These are phyloP conservation scores for Trametes gibbosa DNA, from an alignment of 768 basidiomycete species.

Conservation along the genomic window DNA sequence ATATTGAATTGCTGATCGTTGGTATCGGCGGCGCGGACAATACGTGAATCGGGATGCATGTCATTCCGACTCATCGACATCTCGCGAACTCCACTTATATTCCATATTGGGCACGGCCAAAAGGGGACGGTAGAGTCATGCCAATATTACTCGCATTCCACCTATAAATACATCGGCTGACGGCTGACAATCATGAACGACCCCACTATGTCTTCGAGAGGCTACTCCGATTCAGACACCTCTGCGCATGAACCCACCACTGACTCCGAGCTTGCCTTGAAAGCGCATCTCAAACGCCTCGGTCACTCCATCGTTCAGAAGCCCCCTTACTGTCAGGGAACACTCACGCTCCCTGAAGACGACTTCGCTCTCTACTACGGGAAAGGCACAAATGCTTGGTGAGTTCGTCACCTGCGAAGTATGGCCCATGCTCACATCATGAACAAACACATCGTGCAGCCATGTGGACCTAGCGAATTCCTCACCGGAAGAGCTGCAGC, in stretches of 20 bases:
- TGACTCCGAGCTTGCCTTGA: not conserved
- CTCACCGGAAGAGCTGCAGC: constrained; percentile 16
- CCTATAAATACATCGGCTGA: too few relatives aligned
- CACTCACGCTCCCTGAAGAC: constrained; percentile 2
- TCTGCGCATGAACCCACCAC: not conserved
- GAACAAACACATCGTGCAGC: not conserved
- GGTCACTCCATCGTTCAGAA: constrained; percentile 4
- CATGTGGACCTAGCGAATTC: constrained; percentile 15
- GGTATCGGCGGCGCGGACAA: too few relatives aligned
- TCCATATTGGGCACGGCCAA: too few relatives aligned
- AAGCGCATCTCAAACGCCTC: constrained; percentile 1
- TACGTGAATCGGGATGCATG: too few relatives aligned
- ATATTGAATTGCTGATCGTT: too few relatives aligned
- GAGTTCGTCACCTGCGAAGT: not conserved
- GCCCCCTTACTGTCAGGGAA: constrained; percentile 18
- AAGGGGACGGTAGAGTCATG: too few relatives aligned
- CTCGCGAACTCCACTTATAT: too few relatives aligned
- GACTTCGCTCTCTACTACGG: constrained; percentile 15
- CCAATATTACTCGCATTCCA: too few relatives aligned
- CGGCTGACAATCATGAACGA: not conserved
- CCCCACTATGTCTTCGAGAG: not conserved
- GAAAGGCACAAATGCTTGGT: not conserved
- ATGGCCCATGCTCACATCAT: too few relatives aligned
- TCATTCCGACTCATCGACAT: too few relatives aligned
- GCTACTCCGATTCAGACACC: not conserved